Evolutionary conservation across 202 grass and related monocot species (phyloP).

Genomic region (Setaria italica): DNA sequence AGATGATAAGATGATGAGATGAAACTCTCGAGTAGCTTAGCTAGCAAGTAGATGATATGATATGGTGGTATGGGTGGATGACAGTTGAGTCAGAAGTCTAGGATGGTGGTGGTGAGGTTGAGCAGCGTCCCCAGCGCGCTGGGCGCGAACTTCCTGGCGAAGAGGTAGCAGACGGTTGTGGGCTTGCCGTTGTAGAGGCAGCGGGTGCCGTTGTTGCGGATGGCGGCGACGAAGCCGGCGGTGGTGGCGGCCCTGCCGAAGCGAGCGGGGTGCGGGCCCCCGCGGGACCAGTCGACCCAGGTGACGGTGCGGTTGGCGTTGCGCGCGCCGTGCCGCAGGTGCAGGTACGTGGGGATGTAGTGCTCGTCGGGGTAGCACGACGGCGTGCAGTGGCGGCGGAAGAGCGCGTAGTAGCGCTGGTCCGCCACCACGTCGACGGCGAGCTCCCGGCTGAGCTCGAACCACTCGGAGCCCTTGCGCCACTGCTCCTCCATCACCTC

Average conservation of each 20-base stretch:
- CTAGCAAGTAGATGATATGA: no score
- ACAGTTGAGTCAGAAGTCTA: constrained; percentile 22
- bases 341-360: constrained; percentile 57
- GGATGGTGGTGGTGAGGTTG: constrained; percentile 39
- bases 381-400: constrained; percentile 64
- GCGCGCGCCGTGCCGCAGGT: constrained; percentile 38
- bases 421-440: constrained; percentile 70
- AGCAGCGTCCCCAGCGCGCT: constrained; percentile 42
- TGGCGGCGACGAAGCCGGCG: constrained; percentile 19
- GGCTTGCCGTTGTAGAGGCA: constrained; percentile 51
- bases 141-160: constrained; percentile 51
- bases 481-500: constrained; percentile 61
- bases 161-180: constrained; percentile 56
- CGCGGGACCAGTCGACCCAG: constrained; percentile 53
- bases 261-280: constrained; percentile 46
- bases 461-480: constrained; percentile 87
- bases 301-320: constrained; percentile 53
- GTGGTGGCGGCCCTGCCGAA: constrained; percentile 45
- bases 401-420: constrained; percentile 67
- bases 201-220: constrained; percentile 41
- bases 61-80: no score
- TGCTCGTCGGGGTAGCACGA: constrained; percentile 61
- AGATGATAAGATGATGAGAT: no score
- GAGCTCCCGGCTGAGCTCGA: constrained; percentile 78
- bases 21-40: no score